Evolutionary conservation across 2,329 filamentous ascomycete genomes (phyloP), one percentile per base, ranked within the genome.

Genomic region (Ustilaginoidea virens): DNA sequence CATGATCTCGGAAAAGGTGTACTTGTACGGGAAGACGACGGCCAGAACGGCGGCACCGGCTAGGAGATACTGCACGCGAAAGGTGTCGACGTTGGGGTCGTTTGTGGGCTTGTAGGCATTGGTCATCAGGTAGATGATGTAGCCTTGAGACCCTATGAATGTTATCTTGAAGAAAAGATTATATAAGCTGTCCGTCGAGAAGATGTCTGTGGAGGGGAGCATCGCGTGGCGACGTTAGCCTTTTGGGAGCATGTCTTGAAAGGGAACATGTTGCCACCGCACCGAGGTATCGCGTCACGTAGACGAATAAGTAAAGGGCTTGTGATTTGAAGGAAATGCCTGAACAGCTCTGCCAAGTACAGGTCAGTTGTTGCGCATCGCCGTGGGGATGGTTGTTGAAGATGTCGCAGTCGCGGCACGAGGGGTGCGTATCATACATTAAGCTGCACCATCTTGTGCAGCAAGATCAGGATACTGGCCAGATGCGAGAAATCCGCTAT

Each of bases 271-370:
- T n/a, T n/a, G n/a, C n/a, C n/a, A n/a, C n/a, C n/a, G n/a, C n/a
- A 82, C 79, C 79, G 37, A 98, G 70, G 56, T 98, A 98, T 49
- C 90, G 74, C 37, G 86, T 92, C 24, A 92, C 52, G 56, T 98
- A 98, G 45, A 98, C 90, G 25, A 93, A 61, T 42, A 96, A 65
- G 58, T 98, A 98, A 33, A 98, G 69, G 28, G 77, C 82, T 67
- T 98, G 90, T 36, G 87, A 94, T 56, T 98, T 98, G 70, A 98
- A 96, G 11, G 90, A 98, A 56, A 98, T 87, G 44, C 90, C 90
- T 23, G 87, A 78, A 53, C 86, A 93, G 65, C 86, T 94, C 87
- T 94, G 46, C 44, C 35, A 44, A 35, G 26, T 17, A 8, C 7
- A 5, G 10, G 9, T 13, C 10, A 11, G 17, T 29, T 22, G 27